A percentile compares a stretch with the other conserved stretches of the same genome.
Conservation (phyloP, 441 rosid species). For the Pelargonium myrrhifolium region DNA sequence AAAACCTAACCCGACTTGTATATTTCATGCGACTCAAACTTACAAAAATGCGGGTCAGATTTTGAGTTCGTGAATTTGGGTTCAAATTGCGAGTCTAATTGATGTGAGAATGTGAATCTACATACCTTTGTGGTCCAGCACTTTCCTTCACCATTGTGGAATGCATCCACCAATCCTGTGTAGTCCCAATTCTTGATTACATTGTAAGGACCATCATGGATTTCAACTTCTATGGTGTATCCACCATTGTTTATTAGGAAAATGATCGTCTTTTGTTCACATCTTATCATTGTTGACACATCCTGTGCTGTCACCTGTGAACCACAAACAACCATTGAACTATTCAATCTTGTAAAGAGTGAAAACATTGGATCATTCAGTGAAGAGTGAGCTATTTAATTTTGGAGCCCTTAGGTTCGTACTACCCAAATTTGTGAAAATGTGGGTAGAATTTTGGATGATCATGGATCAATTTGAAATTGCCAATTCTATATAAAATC, state of each 20-base stretch:
- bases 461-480: too few species aligned
- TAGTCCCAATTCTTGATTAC: slow-evolving; percentile 85
- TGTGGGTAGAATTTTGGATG: too few species aligned
- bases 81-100: too few species aligned
- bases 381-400: too few species aligned
- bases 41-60: neutral
- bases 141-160: neutral
- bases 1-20: too few species aligned
- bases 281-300: slow-evolving; percentile 71
- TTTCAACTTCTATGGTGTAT: slow-evolving; percentile 90
- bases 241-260: slow-evolving; percentile 90
- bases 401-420: too few species aligned
- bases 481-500: too few species aligned
- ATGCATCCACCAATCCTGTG: neutral
- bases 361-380: too few species aligned
- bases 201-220: slow-evolving; percentile 89
- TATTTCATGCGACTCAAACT: too few species aligned
- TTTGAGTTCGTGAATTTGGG: neutral
- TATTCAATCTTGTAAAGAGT: too few species aligned
- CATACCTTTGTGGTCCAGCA: neutral
- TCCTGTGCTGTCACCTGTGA: slow-evolving; percentile 75
- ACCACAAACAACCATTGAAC: neutral
- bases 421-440: too few species aligned
- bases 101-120: too few species aligned
- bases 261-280: slow-evolving; percentile 60